These are phyloP conservation scores for Meyerozyma elateridarum DNA, from an alignment of 1,139 yeast genomes.

Conservation along the genomic window DNA sequence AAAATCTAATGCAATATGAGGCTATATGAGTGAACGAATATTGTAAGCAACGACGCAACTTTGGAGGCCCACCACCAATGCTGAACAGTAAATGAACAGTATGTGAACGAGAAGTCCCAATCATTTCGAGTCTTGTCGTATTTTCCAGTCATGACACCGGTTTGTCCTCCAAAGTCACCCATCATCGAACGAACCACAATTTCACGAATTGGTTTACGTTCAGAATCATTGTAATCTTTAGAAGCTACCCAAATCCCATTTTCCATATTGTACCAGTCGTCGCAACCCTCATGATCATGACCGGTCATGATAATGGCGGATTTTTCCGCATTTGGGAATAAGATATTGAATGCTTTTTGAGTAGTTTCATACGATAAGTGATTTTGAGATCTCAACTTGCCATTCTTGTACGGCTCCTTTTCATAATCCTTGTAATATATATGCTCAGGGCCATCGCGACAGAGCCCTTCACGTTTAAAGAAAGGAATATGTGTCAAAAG, in stretches of 20 bases:
- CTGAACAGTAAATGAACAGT: conserved; percentile 84
- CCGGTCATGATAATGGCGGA: conserved; percentile 86
- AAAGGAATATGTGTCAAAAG: conserved; percentile 88
- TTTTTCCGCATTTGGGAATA: conserved; percentile 58
- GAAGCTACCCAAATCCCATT: conserved; percentile 55
- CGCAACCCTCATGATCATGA: conserved; percentile 96
- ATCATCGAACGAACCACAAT: conserved; percentile 87
- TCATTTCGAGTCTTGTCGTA: conserved; percentile 28
- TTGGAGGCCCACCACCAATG: conserved; percentile 95
- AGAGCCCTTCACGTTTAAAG: conserved; percentile 72
- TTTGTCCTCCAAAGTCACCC: conserved; percentile 93
- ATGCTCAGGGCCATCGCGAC: conserved; percentile 78
- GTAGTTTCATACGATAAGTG: conserved; percentile 67
- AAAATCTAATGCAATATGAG: conserved; percentile 7
- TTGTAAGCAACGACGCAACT: conserved; percentile 44
- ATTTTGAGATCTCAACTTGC: conserved; percentile 78
- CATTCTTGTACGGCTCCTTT: conserved; percentile 63
- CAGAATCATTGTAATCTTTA: conserved; percentile 20
- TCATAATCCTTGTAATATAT: conserved; percentile 52
- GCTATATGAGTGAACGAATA: conserved; percentile 33
- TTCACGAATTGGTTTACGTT: conserved; percentile 53
- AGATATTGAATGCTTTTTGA: conserved; percentile 59
- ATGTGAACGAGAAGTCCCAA: conserved; percentile 66
- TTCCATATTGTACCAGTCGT: conserved; percentile 50
- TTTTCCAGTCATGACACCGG: conserved; percentile 77